Evolutionary conservation across 176 grass and related monocot genomes (phyloP).

Genomic region (Cenchrus purpureus): DNA sequence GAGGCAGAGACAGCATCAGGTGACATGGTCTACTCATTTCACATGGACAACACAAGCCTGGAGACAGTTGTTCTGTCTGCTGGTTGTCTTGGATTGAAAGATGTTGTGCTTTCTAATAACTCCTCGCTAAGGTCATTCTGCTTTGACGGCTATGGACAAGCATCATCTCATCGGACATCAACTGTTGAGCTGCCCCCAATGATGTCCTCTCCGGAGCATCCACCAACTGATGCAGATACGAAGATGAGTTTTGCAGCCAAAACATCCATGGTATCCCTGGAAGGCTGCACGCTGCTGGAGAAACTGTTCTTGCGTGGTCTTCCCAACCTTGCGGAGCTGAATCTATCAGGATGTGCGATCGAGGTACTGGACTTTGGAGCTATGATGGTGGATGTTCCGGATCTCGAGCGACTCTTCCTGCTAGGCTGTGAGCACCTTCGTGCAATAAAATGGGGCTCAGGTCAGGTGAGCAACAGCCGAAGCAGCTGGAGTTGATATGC

Average conservation of each 20-base stretch:
- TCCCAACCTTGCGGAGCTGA: neutral
- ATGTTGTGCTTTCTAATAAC: too few relatives aligned
- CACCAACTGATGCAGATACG: too few relatives aligned
- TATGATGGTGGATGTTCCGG: neutral
- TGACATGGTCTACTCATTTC: too few relatives aligned
- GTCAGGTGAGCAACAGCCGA: too few relatives aligned
- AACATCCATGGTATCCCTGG: neutral
- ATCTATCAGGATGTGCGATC: slow-evolving; percentile 16
- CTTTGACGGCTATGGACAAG: too few relatives aligned
- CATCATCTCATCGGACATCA: neutral
- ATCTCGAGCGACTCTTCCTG: neutral
- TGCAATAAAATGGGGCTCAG: neutral
- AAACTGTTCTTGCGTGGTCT: neutral
- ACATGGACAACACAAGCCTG: too few relatives aligned
- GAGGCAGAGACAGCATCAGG: too few relatives aligned
- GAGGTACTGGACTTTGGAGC: neutral
- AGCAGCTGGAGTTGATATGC: neutral
- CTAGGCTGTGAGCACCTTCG: slow-evolving; percentile 1
- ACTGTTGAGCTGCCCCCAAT: neutral
- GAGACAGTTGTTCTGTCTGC: too few relatives aligned
- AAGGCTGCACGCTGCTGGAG: neutral
- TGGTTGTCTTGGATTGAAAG: too few relatives aligned
- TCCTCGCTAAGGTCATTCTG: too few relatives aligned
- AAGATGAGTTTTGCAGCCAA: neutral
- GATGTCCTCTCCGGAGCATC: neutral